phyloP scores from a whole-genome alignment of 2,329 filamentous ascomycete genomes.

The Ophiosphaerella korrae region DNA sequence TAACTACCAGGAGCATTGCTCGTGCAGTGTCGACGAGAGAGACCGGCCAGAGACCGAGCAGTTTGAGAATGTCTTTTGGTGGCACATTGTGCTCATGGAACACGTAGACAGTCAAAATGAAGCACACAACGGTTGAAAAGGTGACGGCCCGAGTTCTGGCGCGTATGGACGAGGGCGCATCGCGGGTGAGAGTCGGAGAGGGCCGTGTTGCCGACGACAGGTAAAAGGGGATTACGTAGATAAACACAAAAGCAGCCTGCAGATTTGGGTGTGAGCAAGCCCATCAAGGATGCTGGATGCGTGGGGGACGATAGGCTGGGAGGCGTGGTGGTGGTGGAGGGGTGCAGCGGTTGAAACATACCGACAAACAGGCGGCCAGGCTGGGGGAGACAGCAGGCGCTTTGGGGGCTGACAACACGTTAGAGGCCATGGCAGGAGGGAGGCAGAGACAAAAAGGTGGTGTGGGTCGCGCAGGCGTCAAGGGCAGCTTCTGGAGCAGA shows the following conservation, averaged over 20 bases:
- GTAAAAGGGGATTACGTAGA: constrained; percentile 93
- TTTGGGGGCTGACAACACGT: constrained; percentile 42
- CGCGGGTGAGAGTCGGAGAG: constrained; percentile 76
- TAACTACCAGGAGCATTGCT: constrained; percentile 71
- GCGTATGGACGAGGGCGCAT: constrained; percentile 87
- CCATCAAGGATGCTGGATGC: constrained; percentile 14
- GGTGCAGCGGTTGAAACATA: constrained; percentile 41
- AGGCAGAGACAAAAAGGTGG: constrained; percentile 19
- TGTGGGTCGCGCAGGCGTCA: constrained; percentile 34
- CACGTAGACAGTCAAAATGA: constrained; percentile 68
- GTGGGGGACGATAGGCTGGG: constrained; percentile 31
- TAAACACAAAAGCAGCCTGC: constrained; percentile 78
- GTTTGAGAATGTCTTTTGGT: constrained; percentile 62
- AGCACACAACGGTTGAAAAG: constrained; percentile 73
- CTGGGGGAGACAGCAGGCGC: constrained; percentile 43
- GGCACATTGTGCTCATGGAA: constrained; percentile 62
- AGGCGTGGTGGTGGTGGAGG: constrained; percentile 21
- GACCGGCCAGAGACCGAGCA: constrained; percentile 82
- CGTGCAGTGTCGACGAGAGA: constrained; percentile 67
- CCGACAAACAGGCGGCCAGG: constrained; percentile 45
- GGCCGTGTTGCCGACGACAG: constrained; percentile 78
- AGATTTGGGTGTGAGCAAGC: constrained; percentile 26
- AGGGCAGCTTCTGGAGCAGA: constrained; percentile 11
- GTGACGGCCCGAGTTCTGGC: constrained; percentile 82
- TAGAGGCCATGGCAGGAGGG: constrained; percentile 25